phyloP scores from a whole-genome alignment of 306 rosid genomes.

The Acacia acuminata region DNA sequence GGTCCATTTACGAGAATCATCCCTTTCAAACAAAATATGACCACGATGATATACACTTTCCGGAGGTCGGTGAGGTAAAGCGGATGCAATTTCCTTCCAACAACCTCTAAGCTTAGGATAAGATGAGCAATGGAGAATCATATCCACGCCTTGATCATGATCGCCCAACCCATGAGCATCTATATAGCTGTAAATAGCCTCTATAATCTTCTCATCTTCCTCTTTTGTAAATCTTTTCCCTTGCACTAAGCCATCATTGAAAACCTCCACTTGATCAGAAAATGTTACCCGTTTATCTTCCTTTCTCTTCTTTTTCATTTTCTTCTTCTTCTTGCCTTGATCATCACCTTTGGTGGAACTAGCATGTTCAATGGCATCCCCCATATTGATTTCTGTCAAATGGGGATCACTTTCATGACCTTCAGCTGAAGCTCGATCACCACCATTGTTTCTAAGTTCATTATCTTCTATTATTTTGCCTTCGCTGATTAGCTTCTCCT shows the following conservation, averaged over 20 bases:
- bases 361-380: slow-evolving; percentile 2
- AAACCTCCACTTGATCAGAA: slow-evolving; percentile 62
- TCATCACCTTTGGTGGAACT: slow-evolving; percentile 9
- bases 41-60: slow-evolving; percentile 50
- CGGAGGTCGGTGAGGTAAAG: slow-evolving; percentile 55
- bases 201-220: slow-evolving; percentile 62
- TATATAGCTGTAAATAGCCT: slow-evolving; percentile 57
- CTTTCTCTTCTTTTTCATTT: slow-evolving; percentile 26
- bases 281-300: slow-evolving; percentile 52
- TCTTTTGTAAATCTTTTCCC: slow-evolving; percentile 71
- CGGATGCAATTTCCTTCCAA: slow-evolving; percentile 67
- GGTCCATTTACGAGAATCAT: slow-evolving; percentile 53
- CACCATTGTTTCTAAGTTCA: slow-evolving; percentile 6
- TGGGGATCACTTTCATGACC: slow-evolving; percentile 1
- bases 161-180: slow-evolving; percentile 58
- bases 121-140: slow-evolving; percentile 41
- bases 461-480: slow-evolving; percentile 12
- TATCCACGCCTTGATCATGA: slow-evolving; percentile 47
- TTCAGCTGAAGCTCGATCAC: not conserved
- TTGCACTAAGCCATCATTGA: slow-evolving; percentile 38
- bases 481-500: not conserved
- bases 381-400: not conserved
- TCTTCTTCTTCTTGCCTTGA: slow-evolving; percentile 20
- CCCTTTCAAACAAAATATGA: slow-evolving; percentile 62
- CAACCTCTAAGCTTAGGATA: slow-evolving; percentile 47